Evolutionary conservation across 768 basidiomycete genomes (phyloP), one percentile per base, ranked within the genome.

Genomic region (Cystofilobasidium capitatum): DNA sequence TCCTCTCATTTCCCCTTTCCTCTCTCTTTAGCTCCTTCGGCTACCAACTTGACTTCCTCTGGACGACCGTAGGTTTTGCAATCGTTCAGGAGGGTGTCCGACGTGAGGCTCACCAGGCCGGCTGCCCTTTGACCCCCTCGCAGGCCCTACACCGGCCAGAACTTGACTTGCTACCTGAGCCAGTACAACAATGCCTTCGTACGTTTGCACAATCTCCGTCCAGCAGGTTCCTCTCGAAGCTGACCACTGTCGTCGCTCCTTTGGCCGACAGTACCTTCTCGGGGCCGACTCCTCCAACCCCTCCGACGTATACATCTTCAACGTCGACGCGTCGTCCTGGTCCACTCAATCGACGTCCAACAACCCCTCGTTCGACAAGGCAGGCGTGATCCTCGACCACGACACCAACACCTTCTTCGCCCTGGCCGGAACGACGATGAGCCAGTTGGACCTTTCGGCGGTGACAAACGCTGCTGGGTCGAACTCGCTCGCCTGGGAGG

Each of bases 361-460:
- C 33, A 71, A 71, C 24, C 77, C 77, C 1, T 85, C 91, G 75
- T 82, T 84, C 5, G 76, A 81, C 16, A 69, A 68, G 2, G 81
- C 79, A 1, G 66, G 72, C 33, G 83, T 88, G 33, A 85, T 94
- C 69, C 82, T 97, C 39, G 92, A 97, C 78, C 92, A 94, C 71
- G 92, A 97, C 76, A 97, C 92, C 59, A 92, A 94, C 70, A 84
- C 87, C 69, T 87, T 96, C 78, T 92, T 87, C 88, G 76, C 71
- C 81, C 59, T 74, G 20, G 69, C 72, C 1, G 66, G 42, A 29
- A 35, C 24, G 57, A 69, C 55, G 65, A 63, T 45, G 69, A 68
- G 29, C 69, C 72, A 37, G 55, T 54, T 94, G 49, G 83, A 91
- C 76, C 85, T 94, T 83, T 81, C 78, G 31, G 71, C 79, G 17